These are phyloP conservation scores for Sequoiadendron giganteum DNA, from an alignment of 75 land plant species.

Conservation along the genomic window DNA sequence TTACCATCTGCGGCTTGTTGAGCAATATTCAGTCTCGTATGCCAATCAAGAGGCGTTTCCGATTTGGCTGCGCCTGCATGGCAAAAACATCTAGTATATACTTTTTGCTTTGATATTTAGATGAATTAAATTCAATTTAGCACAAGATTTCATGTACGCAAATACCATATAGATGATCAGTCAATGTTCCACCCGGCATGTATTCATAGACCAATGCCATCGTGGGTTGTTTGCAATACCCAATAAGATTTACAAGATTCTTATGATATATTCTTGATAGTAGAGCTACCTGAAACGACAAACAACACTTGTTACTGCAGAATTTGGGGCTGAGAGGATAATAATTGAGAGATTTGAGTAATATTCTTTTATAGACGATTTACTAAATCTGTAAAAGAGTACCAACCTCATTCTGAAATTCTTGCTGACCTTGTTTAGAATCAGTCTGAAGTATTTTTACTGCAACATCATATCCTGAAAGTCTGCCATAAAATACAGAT, in stretches of 20 bases:
- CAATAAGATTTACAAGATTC: slow-evolving; percentile 74
- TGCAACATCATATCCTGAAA: neutral
- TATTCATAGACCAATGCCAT: no score
- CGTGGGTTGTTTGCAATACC: slow-evolving; percentile 56
- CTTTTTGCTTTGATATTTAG: no score
- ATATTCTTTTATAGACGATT: no score
- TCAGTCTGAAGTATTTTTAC: neutral
- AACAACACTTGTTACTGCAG: neutral
- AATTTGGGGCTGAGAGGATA: no score
- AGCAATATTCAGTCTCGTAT: slow-evolving; percentile 43
- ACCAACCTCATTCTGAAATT: neutral
- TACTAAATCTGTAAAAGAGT: neutral
- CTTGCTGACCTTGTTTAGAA: neutral
- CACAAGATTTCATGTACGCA: no score
- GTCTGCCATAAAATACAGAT: neutral
- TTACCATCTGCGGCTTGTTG: slow-evolving; percentile 51
- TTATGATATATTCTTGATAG: slow-evolving; percentile 84
- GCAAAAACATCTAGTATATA: no score
- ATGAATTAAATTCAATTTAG: no score
- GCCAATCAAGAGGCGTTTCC: slow-evolving; percentile 22
- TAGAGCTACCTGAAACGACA: neutral
- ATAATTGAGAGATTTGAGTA: no score
- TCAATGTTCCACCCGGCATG: no score
- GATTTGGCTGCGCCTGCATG: neutral
- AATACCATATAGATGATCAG: no score